phyloP scores from a whole-genome alignment of 176 grass and related monocot species.

The Pharus latifolius region DNA sequence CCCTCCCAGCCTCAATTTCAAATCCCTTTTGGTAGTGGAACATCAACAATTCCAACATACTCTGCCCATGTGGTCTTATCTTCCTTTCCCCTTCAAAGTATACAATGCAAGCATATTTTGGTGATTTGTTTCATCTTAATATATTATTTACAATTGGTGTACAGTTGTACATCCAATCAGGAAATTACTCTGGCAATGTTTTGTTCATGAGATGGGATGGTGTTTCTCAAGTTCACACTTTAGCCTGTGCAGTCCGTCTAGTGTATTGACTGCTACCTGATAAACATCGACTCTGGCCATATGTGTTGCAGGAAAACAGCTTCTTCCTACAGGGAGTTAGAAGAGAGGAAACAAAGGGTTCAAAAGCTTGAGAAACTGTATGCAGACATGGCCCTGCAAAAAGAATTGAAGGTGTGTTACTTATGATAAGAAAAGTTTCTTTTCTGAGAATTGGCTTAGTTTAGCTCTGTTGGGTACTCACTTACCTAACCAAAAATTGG shows the following conservation, averaged over 20 bases:
- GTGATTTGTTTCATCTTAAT: neutral
- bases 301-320: conserved; percentile 43
- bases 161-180: neutral
- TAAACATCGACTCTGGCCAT: neutral
- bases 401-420: conserved; percentile 68
- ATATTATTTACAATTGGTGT: neutral
- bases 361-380: conserved; percentile 80
- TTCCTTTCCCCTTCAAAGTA: no score
- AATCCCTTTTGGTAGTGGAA: neutral
- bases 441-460: neutral
- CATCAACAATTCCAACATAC: no score
- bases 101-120: neutral
- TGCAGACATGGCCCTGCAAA: conserved; percentile 76
- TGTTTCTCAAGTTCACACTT: conserved; percentile 9
- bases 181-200: neutral
- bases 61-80: no score
- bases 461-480: neutral
- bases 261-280: conserved; percentile 1
- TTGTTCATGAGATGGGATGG: neutral
- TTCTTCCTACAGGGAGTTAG: conserved; percentile 70
- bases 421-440: neutral
- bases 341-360: conserved; percentile 63
- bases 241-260: neutral
- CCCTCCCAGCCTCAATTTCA: no score
- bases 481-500: neutral